phyloP scores from a whole-genome alignment of 176 grass and related monocot genomes.

The Oryza meyeriana region DNA sequence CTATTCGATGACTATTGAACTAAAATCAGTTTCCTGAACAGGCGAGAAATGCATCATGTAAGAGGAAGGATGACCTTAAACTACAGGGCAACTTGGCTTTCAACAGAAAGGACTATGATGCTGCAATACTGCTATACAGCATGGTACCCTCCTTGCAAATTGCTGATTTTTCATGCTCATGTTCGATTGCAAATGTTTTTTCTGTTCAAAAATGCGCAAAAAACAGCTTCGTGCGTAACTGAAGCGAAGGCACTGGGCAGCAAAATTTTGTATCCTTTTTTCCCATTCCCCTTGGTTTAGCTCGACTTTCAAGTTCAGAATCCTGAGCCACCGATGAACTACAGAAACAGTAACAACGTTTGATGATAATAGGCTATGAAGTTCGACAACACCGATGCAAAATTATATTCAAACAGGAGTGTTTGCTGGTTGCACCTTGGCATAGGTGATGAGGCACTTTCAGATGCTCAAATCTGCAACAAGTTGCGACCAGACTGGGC shows the following conservation, averaged over 20 bases:
- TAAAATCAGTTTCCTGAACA: background rate
- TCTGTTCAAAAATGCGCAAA: background rate
- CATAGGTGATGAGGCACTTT: background rate
- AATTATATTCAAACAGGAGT: background rate
- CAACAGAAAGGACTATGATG: background rate
- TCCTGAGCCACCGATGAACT: background rate
- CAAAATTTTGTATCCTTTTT: background rate
- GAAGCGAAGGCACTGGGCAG: background rate
- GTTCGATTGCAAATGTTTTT: background rate
- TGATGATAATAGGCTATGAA: background rate
- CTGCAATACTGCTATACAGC: constrained; percentile 17
- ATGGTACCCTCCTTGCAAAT: background rate
- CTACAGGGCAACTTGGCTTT: background rate
- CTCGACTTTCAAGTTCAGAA: background rate
- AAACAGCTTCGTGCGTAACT: background rate
- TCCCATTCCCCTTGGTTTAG: background rate
- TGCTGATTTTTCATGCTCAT: background rate
- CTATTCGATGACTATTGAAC: background rate
- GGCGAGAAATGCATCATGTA: background rate
- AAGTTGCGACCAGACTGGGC: constrained; percentile 7
- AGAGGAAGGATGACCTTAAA: constrained; percentile 12
- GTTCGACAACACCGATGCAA: background rate
- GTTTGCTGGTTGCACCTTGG: constrained; percentile 12
- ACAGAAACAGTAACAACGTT: background rate
- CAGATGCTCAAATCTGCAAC: constrained; percentile 11